Base-by-base conservation (phyloP, 2,329 filamentous ascomycete genomes). In the Talaromyces amestolkiae region DNA sequence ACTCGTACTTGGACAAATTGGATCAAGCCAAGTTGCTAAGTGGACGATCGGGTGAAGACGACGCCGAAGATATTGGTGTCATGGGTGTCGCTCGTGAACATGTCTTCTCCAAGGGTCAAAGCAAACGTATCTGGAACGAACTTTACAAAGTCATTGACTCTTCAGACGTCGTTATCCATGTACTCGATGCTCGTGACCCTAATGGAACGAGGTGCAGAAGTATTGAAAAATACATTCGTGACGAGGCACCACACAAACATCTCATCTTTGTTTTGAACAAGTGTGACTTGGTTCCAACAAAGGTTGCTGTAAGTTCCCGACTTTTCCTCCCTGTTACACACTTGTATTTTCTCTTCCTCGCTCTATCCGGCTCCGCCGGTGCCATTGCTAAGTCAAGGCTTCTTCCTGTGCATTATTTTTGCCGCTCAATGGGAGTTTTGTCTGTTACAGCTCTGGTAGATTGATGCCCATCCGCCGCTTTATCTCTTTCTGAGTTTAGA, bases 371-470 rank as follows among this genome's bases (percentile, higher is more conserved):
- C 27, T 63, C 60, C 61, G 61, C 68, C 69, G 69, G 73, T 77
- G 73, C 74, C 75, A 79, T 83, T 86, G 93, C 95, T 92, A 96
- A 95, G 94, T 96, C 91, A 91, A 90, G 89, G 83, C 87, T 83
- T 84, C 86, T 86, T 87, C 89, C 83, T 81, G 81, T 87, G 85
- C 81, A 79, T 77, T 59, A 3, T 66, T 81, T 73, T 75, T 77
- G 77, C 82, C 79, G 80, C 84, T 79, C 84, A 78, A 88, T 95
- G 91, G 90, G 89, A 89, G 87, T 84, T 81, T 81, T 81, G 86
- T 92, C 93, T 96, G 95, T 99, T 99, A 99, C 91, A 92, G 90
- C 90, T 88, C 92, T 97, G 95, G 95, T 89, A 98, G 87, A 99
- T 89, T 79, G 84, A 97, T 84, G 84, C 84, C 83, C 82, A 85